A percentile compares a stretch with the other conserved stretches of the same genome.
phyloP scores from a whole-genome alignment of 108 stramenopile species.

The Cylindrotheca closterium region DNA sequence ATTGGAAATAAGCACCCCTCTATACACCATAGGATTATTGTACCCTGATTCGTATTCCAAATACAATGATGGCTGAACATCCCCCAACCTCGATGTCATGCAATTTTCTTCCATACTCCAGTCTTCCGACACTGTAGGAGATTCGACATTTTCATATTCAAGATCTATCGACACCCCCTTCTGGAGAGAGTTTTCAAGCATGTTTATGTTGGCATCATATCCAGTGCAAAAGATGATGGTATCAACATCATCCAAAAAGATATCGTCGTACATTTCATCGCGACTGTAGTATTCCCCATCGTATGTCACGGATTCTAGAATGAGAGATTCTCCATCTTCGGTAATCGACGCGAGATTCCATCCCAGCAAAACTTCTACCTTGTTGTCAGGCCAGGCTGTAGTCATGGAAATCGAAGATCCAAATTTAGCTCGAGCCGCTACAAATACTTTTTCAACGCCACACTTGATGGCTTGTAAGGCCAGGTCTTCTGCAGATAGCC shows the following conservation, averaged over 20 bases:
- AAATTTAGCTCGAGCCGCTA: conserved; percentile 23
- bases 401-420: conserved; percentile 21
- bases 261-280: too few relatives aligned
- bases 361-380: conserved; percentile 14
- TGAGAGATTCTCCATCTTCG: not conserved
- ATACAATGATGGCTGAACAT: conserved; percentile 15
- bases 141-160: not conserved
- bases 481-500: conserved; percentile 64
- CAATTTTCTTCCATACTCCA: conserved; percentile 11
- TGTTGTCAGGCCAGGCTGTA: conserved; percentile 43
- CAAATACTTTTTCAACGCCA: conserved; percentile 36
- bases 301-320: too few relatives aligned
- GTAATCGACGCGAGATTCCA: not conserved
- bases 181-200: conserved; percentile 38
- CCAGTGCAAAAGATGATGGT: conserved; percentile 61
- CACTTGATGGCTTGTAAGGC: conserved; percentile 45
- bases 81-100: conserved; percentile 21
- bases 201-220: conserved; percentile 31
- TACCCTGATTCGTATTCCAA: not conserved
- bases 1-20: conserved; percentile 30
- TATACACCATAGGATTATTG: conserved; percentile 21
- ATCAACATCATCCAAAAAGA: conserved; percentile 35
- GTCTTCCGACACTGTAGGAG: not conserved
- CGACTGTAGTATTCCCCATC: too few relatives aligned
- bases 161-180: not conserved